Evolutionary conservation across 305 asterid species (phyloP), one percentile per base, ranked within the genome.

Genomic region (Rubia tinctorum): DNA sequence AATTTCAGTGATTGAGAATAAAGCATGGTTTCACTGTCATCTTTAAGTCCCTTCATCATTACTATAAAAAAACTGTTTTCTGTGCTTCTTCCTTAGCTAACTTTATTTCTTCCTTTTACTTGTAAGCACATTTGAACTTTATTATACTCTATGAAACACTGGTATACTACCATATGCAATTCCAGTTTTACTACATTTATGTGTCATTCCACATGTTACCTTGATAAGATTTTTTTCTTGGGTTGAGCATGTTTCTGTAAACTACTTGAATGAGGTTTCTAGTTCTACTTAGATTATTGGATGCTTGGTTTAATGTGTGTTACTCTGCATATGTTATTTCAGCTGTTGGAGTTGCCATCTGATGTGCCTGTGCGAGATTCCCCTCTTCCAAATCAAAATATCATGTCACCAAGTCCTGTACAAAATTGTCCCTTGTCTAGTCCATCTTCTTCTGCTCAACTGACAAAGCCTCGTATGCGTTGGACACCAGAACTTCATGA

Each of bases 401-500:
- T 67, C 18, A 22, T 45, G 69, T 76, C 76, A 68, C 73, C 59
- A 53, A 53, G 59, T 53, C 59, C 73, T 65, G 87, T 73, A 66
- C 76, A 84, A 74, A 70, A 47, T 70, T 75, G 66, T 71, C 78
- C 82, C 8, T 75, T 74, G 47, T 75, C 76, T 47, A 75, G 77
- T 69, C 88, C 91, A 73, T 84, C 89, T 2, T 76, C 88, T 67
- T 49, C 83, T 51, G 76, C 88, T 39, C 64, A 88, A 20, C 78
- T 75, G 51, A 58, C 81, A 23, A 92, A 88, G 82, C 78, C 91
- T 74, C 88, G 98, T 44, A 93, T 93, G 96, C 96, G 96, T 55
- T 93, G 98, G 98, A 93, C 98, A 42, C 96, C 96, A 6, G 98
- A 93, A 76, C 97, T 93, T 82, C 98, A 93, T 68, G 98, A 93